These are phyloP conservation scores for Lophiostoma macrostomum DNA, from an alignment of 495 filamentous ascomycete genomes.

Conservation along the genomic window DNA sequence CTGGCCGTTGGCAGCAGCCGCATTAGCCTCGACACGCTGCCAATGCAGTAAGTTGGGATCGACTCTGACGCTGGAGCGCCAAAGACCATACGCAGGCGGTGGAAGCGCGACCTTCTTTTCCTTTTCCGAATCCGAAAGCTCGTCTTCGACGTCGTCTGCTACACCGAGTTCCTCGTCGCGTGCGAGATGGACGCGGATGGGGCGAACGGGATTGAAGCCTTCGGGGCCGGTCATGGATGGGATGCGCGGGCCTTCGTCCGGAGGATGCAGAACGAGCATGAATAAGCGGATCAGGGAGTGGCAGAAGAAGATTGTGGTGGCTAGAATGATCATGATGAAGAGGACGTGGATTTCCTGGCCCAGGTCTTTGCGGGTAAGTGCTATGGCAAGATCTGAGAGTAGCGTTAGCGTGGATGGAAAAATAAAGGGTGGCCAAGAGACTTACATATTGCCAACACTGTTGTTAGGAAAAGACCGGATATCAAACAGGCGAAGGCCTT, in stretches of 20 bases:
- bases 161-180: constrained; percentile 37
- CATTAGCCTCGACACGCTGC: constrained; percentile 55
- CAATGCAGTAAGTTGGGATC: constrained; percentile 79
- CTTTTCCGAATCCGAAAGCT: constrained; percentile 37
- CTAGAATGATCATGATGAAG: constrained; percentile 70
- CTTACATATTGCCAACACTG: constrained; percentile 35
- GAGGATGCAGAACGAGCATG: constrained; percentile 49
- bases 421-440: neutral
- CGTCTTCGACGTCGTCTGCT: constrained; percentile 17
- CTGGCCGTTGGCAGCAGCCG: neutral
- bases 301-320: constrained; percentile 72
- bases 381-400: constrained; percentile 64
- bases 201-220: constrained; percentile 38
- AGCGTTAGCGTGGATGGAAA: constrained; percentile 10
- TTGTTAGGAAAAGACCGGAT: constrained; percentile 32
- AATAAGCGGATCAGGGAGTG: constrained; percentile 72
- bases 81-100: constrained; percentile 85
- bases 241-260: constrained; percentile 17
- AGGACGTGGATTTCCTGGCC: constrained; percentile 68
- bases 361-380: constrained; percentile 53
- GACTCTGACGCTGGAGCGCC: constrained; percentile 76
- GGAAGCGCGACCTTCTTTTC: constrained; percentile 48
- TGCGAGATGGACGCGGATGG: constrained; percentile 41
- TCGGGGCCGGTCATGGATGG: constrained; percentile 34
- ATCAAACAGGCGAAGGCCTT: constrained; percentile 30